Conservation (phyloP, 2,329 filamentous ascomycete species). For the Microsporum ferrugineum region DNA sequence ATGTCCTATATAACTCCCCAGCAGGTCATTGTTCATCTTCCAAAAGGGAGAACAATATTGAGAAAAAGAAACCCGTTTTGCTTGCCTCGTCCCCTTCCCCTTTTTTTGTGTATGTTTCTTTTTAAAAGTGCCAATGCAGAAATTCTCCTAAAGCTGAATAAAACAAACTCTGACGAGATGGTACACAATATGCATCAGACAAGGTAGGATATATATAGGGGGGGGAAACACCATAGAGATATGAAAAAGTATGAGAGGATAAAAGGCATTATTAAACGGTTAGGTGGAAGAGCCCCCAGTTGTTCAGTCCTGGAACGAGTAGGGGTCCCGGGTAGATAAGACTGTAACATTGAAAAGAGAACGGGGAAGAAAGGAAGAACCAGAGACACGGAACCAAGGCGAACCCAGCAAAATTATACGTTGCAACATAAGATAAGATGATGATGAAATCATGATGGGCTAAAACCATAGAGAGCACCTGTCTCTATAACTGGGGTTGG, state of each 20-base stretch:
- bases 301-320: conserved; percentile 2
- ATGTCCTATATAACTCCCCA: background rate
- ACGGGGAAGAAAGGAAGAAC: background rate
- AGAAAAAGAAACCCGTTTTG: background rate
- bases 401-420: background rate
- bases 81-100: background rate
- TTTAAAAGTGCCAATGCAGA: background rate
- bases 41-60: background rate
- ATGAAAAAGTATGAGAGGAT: background rate
- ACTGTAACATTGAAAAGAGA: background rate
- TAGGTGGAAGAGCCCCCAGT: background rate
- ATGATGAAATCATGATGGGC: background rate
- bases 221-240: background rate
- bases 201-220: background rate
- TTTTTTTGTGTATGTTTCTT: background rate
- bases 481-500: background rate
- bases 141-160: background rate
- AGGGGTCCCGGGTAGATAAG: background rate
- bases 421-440: conserved; percentile 3
- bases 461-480: background rate
- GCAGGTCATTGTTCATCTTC: background rate
- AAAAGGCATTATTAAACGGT: conserved; percentile 4
- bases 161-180: background rate
- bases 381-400: background rate
- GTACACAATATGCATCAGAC: background rate